Conservation (phyloP, 129 eudicot species). For the Flaveria linearis region DNA sequence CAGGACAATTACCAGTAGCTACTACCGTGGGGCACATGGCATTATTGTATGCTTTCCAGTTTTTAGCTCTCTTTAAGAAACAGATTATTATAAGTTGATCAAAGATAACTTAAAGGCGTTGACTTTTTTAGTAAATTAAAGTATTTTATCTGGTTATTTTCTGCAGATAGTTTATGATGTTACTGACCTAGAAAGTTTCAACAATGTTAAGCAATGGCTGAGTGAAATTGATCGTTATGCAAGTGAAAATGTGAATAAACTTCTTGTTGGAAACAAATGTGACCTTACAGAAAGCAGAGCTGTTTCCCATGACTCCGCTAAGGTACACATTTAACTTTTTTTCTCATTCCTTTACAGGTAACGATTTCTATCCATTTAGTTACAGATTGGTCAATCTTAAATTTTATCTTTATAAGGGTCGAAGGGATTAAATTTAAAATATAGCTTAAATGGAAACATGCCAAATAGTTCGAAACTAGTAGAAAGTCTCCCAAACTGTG, state of each 20-base stretch:
- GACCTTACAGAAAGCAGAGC: slow-evolving; percentile 45
- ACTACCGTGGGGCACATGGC: slow-evolving; percentile 98
- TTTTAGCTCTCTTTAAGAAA: slow-evolving; percentile 15
- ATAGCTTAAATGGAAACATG: background rate
- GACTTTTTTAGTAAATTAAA: background rate
- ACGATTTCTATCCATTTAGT: background rate
- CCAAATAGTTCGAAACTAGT: background rate
- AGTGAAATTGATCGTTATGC: slow-evolving; percentile 55
- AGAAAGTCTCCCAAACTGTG: slow-evolving; percentile 8
- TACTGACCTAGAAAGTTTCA: slow-evolving; percentile 44
- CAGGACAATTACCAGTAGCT: slow-evolving; percentile 88
- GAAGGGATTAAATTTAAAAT: background rate
- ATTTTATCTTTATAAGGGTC: background rate
- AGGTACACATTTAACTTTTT: slow-evolving; percentile 21
- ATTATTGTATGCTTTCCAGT: slow-evolving; percentile 61
- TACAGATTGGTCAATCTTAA: background rate
- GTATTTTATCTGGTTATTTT: background rate
- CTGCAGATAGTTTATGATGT: slow-evolving; percentile 48
- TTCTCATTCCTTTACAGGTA: background rate
- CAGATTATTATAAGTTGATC: background rate
- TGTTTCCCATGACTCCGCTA: slow-evolving; percentile 32
- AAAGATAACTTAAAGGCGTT: slow-evolving; percentile 1
- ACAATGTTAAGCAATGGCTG: slow-evolving; percentile 49
- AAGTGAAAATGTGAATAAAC: slow-evolving; percentile 48
- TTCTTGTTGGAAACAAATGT: slow-evolving; percentile 53